Base-by-base conservation (phyloP, 2,329 filamentous ascomycete species). In the Didymella glomerata region DNA sequence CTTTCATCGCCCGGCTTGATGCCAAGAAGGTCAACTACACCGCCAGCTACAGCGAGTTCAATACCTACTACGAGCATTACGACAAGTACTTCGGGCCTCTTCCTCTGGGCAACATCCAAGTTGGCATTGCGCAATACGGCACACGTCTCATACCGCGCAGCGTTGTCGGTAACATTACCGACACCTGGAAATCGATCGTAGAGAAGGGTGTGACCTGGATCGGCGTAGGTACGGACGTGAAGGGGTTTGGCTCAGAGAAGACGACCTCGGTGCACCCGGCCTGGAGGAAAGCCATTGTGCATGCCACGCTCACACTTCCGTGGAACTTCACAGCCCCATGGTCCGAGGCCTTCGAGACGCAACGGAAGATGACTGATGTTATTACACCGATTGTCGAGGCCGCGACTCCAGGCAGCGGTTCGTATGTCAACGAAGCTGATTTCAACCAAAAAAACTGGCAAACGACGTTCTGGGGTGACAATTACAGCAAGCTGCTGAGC, bases 341-440 rank as follows among this genome's bases (percentile, higher is more conserved):
- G 60, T 65, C 62, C 10, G 66, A 67, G 10, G 62, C 61, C 8
- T 20, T 65, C 27, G 60, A 58, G 11, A 56, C 46, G 1, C 66
- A 68, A 30, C 32, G 62, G 11, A 63, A 63, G 48, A 68, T 68
- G 60, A 70, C 64, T 1, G 48, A 66, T 2, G 57, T 60, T 10
- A 59, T 69, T 2, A 51, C 59, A 2, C 67, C 67, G 7, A 52
- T 67, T 22, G 50, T 67, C n/a, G 63, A 67, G 36, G 60, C 61
- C 27, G 64, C 58, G 8, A 69, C 65, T 1, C 68, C 66, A 1
- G 65, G 60, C 0, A 64, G 58, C 28, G 68, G 68, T 9, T 54
- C 63, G 14, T 74, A 73, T 38, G 58, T 69, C 14, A 74, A 73
- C 36, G 70, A 74, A 55, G 71, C 61, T 4, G 65, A 73, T 34